Base-by-base conservation (phyloP, 2,329 filamentous ascomycete genomes). In the Talaromyces sp. region DNA sequence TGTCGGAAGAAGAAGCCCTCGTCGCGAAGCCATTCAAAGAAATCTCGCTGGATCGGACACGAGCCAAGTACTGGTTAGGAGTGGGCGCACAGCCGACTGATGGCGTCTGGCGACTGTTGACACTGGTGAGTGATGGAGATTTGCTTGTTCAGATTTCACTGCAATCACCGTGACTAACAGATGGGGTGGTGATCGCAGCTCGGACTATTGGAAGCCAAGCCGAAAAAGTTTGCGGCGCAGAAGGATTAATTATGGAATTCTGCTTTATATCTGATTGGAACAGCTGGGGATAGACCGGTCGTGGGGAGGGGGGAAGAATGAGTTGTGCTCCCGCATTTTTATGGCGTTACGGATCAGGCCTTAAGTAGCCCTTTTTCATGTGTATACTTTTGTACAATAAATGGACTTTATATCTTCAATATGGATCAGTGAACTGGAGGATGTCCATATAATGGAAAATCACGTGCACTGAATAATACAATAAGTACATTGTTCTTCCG, bases 51-150 rank as follows among this genome's bases (percentile, higher is more conserved):
- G 95, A 99, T 76, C 81, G 85, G 7, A 81, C 86, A 67, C 83
- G 95, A 63, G 90, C 94, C 61, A 89, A 89, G 76, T 99, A 99
- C 81, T 99, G 95, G 95, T 83, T 99, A 40, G 95, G 95, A 74
- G 94, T 98, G 3, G 95, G 95, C 0, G 95, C 95, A 61, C 95
- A 99, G 79, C 95, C 95, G 9, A 93, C 90, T 65, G 91, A 97
- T 68, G 88, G 91, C 3, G 91, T 90, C 40, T 96, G 93, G 93
- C 84, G 91, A 73, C 76, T 98, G 69, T 80, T 99, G 68, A 85
- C 85, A 61, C 89, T 96, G 91, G 91, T 93, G 73, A 65, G 80
- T 63, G 23, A 47, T 27, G 10, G 18, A 28, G 18, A 27, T 8
- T 42, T 40, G n/a, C 16, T 30, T 53, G 16, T 9, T 30, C 30